These are phyloP conservation scores for Nannochloropsis gaditana DNA, from an alignment of 108 stramenopile genomes.

Conservation along the genomic window DNA sequence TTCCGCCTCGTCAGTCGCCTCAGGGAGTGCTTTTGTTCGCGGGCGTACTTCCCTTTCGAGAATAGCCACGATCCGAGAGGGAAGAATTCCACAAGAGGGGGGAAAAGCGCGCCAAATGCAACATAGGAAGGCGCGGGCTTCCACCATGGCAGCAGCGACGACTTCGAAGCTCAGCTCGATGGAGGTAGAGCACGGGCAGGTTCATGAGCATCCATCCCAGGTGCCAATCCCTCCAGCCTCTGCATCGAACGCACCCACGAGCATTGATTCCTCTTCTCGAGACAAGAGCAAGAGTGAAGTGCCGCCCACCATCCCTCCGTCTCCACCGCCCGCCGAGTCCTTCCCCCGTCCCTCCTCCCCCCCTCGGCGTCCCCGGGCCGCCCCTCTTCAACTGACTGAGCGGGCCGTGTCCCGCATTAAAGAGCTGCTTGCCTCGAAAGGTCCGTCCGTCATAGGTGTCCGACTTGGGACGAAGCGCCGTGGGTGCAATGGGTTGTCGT, in stretches of 20 bases:
- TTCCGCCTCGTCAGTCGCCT: no score
- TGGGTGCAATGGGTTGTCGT: constrained; percentile 97
- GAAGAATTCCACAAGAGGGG: not conserved
- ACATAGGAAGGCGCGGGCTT: not conserved
- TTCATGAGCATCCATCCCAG: not conserved
- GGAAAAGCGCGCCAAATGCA: not conserved
- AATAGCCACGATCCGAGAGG: not conserved
- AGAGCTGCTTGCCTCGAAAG: constrained; percentile 38
- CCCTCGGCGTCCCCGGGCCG: not conserved
- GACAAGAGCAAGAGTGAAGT: not conserved
- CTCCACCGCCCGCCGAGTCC: not conserved
- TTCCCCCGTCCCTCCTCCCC: not conserved
- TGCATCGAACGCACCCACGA: not conserved
- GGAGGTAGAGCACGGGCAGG: not conserved
- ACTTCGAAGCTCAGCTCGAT: not conserved
- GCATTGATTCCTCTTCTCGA: not conserved
- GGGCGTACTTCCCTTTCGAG: no score
- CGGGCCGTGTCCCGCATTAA: constrained; percentile 50
- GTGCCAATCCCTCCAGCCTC: no score
- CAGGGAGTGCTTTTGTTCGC: no score
- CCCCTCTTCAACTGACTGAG: constrained; percentile 43
- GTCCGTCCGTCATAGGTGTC: constrained; percentile 68
- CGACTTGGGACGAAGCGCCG: constrained; percentile 85
- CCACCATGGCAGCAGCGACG: not conserved
- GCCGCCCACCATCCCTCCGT: not conserved